A percentile compares a stretch with the other conserved stretches of the same genome.
phyloP scores from a whole-genome alignment of 2,329 filamentous ascomycete species.

The Stachybotrys chartarum region DNA sequence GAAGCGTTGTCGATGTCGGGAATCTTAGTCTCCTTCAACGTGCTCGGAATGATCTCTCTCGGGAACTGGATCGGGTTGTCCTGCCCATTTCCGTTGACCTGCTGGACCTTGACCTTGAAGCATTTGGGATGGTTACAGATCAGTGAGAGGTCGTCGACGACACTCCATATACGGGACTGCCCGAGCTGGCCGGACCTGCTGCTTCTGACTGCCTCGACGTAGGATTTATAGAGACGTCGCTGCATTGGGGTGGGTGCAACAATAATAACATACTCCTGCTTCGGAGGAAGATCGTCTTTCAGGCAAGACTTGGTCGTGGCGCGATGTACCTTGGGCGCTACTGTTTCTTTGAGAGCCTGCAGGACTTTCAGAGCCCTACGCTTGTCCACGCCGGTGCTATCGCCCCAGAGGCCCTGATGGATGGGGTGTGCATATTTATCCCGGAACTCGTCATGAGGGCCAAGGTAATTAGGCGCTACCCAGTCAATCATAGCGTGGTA shows the following conservation, averaged over 20 bases:
- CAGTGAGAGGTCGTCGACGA: slow-evolving; percentile 28
- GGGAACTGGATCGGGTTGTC: slow-evolving; percentile 13
- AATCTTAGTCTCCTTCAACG: slow-evolving; percentile 27
- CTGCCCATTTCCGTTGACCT: slow-evolving; percentile 3
- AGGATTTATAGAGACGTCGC: slow-evolving; percentile 49
- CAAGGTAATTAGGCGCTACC: slow-evolving; percentile 75
- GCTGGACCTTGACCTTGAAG: slow-evolving; percentile 28
- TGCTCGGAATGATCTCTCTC: slow-evolving; percentile 15
- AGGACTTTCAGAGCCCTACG: slow-evolving; percentile 59
- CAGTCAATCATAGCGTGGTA: slow-evolving; percentile 86
- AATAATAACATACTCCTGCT: slow-evolving; percentile 75
- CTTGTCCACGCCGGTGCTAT: slow-evolving; percentile 51
- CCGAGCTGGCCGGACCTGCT: no score
- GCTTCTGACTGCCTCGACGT: slow-evolving; percentile 20
- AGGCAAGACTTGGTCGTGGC: slow-evolving; percentile 60
- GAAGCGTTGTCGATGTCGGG: slow-evolving; percentile 35
- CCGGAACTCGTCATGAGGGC: slow-evolving; percentile 59
- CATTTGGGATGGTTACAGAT: slow-evolving; percentile 47
- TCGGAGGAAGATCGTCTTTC: slow-evolving; percentile 60
- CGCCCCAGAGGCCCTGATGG: slow-evolving; percentile 58
- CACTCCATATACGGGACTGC: no score
- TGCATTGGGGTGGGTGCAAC: slow-evolving; percentile 65
- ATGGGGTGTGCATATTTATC: slow-evolving; percentile 68
- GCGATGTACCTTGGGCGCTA: slow-evolving; percentile 73
- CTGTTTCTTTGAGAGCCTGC: slow-evolving; percentile 60